Evolutionary conservation across 31 red algal species (phyloP).

Genomic region (Endocladia muricata): DNA sequence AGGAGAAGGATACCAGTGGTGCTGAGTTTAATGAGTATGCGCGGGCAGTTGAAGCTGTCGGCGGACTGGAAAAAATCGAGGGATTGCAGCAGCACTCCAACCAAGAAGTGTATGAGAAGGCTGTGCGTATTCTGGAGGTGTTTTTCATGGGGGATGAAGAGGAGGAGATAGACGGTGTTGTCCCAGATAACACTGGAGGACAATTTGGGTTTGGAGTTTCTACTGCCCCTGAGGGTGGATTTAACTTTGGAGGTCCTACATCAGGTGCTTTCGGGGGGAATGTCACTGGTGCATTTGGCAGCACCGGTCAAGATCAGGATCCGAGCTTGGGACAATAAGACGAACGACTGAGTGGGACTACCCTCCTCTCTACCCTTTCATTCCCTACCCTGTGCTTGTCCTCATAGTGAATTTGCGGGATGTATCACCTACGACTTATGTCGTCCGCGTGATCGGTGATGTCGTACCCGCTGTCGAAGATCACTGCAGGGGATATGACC

Average conservation of each 20-base stretch:
- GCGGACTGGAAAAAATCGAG: conserved; percentile 92
- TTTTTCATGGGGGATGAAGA: conserved; percentile 85
- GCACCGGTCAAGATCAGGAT: neutral
- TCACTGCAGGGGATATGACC: no score
- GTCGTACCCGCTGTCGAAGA: no score
- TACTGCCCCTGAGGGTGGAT: conserved; percentile 59
- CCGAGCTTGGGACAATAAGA: neutral
- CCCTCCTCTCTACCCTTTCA: no score
- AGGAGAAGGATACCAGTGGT: conserved; percentile 49
- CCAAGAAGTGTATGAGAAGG: conserved; percentile 91
- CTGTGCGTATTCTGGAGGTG: conserved; percentile 71
- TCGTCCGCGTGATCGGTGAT: no score
- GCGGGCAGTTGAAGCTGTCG: conserved; percentile 71
- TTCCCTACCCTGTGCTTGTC: no score
- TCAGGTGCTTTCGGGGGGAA: conserved; percentile 2
- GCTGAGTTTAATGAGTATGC: conserved; percentile 82
- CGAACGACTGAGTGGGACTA: no score
- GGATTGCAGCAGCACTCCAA: conserved; percentile 82
- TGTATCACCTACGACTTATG: no score
- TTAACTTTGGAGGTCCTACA: conserved; percentile 62
- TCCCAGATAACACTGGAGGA: conserved; percentile 42
- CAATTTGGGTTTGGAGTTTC: conserved; percentile 70
- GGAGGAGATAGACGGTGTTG: conserved; percentile 57
- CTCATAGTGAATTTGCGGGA: no score
- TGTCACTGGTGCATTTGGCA: neutral